Evolutionary conservation across 2,329 filamentous ascomycete genomes (phyloP), one percentile per base, ranked within the genome.

Genomic region (Bertia moriformis): DNA sequence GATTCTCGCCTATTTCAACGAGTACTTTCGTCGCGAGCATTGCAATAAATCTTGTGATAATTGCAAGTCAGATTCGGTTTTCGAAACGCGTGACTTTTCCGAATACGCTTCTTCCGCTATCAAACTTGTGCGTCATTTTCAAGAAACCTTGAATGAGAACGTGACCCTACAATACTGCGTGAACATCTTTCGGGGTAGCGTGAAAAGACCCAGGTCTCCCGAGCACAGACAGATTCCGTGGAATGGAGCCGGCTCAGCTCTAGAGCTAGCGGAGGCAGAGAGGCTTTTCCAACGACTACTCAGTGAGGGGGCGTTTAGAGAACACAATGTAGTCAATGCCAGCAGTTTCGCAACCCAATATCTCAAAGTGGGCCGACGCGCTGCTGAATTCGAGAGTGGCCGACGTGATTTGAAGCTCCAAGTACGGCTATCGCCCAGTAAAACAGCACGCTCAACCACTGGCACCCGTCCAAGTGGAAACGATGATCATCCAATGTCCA

Each of bases 1-100:
- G 56, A 80, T 98, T 14, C 73, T 98, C 22, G 73, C 73, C n/a
- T 98, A 98, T 57, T 98, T 98, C 63, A 87, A 82, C 41, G 93
- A 98, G 57, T 66, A 67, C 1, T 98, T 96, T 53, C 63, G 73
- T 39, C 65, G 67, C 27, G 69, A 73, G 12, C 69, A 84, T 39
- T 98, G 91, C 58, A 65, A 75, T 38, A 67, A 71, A 38, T 71
- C 69, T 1, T 98, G 91, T 57, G 93, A 98, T 62, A 96, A 94
- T 53, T 98, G 91, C 66, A 75, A 70, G 45, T 83, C 78, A 2
- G 76, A 74, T 18, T 66, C 73, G 36, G 68, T 69, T 3, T 91
- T 86, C 50, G 77, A 87, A 48, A 66, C 71, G 39, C 69, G 75
- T 42, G 87, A 96, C 58, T 82, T 89, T 48, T 87, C 84, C 12